Conservation (phyloP, 225 moss, liverwort and hornwort genomes). For the Straminergon stramineum region DNA sequence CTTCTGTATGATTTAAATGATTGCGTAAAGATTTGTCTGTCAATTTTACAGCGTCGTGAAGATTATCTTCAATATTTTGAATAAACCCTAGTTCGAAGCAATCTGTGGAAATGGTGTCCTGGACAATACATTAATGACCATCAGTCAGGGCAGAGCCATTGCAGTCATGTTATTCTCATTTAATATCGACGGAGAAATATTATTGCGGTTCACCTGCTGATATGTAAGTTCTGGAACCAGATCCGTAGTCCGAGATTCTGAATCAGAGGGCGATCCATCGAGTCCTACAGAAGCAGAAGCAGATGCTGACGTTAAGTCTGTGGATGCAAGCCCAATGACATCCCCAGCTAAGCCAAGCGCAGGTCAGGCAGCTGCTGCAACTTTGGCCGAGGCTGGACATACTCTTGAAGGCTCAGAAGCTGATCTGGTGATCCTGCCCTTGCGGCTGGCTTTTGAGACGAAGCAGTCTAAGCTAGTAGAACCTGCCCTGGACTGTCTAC, state of each 20-base stretch:
- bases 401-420: conserved; percentile 89
- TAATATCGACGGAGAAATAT: neutral
- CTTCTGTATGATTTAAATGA: neutral
- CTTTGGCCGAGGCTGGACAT: conserved; percentile 90
- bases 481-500: conserved; percentile 90
- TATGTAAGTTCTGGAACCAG: conserved; percentile 26
- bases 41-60: neutral
- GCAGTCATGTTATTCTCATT: neutral
- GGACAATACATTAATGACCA: neutral
- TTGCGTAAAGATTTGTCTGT: neutral
- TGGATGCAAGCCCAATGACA: conserved; percentile 22
- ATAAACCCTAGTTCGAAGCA: neutral
- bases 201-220: neutral
- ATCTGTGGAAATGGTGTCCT: neutral
- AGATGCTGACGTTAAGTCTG: conserved; percentile 36
- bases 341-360: conserved; percentile 68
- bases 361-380: conserved; percentile 91
- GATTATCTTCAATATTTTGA: neutral
- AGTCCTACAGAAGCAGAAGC: conserved; percentile 25
- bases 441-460: conserved; percentile 94
- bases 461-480: conserved; percentile 97
- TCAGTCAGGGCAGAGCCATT: neutral
- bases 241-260: conserved; percentile 54
- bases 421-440: conserved; percentile 86
- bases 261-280: conserved; percentile 41